phyloP scores from a whole-genome alignment of 345 rosid species.

The Pugionium cornutum region DNA sequence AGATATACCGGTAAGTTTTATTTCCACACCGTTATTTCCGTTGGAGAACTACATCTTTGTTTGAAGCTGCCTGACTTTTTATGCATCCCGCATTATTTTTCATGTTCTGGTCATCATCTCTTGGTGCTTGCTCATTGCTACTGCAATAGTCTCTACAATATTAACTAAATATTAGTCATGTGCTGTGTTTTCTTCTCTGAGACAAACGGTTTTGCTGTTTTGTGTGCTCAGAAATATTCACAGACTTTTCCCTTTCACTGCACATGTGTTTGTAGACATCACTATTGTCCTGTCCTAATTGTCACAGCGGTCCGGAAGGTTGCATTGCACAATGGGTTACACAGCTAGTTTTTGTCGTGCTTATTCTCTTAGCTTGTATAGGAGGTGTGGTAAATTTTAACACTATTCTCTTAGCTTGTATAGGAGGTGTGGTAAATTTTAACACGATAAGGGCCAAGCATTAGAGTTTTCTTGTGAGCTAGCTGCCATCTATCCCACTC shows the following conservation, averaged over 20 bases:
- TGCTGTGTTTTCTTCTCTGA: constrained; percentile 30
- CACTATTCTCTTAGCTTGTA: constrained; percentile 5
- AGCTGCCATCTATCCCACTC: constrained; percentile 27
- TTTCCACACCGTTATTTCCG: constrained; percentile 1
- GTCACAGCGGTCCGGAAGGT: constrained; percentile 46
- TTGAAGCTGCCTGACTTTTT: neutral
- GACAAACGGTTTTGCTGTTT: constrained; percentile 34
- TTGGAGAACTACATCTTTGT: too few relatives aligned
- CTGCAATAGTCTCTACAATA: neutral
- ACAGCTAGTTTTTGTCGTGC: constrained; percentile 36
- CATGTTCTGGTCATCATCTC: constrained; percentile 6
- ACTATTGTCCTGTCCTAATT: constrained; percentile 44
- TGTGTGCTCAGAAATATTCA: constrained; percentile 7
- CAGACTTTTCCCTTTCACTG: constrained; percentile 34
- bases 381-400: constrained; percentile 17
- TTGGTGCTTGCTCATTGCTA: constrained; percentile 25
- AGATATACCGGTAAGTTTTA: constrained; percentile 63
- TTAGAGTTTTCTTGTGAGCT: constrained; percentile 21
- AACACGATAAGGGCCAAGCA: constrained; percentile 4
- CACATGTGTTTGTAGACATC: constrained; percentile 43
- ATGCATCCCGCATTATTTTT: neutral
- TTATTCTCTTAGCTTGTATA: constrained; percentile 1
- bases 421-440: constrained; percentile 12
- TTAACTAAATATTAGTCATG: constrained; percentile 22
- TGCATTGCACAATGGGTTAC: constrained; percentile 39